These are phyloP conservation scores for Adansonia madagascariensis DNA, from an alignment of 441 rosid genomes.

Conservation along the genomic window DNA sequence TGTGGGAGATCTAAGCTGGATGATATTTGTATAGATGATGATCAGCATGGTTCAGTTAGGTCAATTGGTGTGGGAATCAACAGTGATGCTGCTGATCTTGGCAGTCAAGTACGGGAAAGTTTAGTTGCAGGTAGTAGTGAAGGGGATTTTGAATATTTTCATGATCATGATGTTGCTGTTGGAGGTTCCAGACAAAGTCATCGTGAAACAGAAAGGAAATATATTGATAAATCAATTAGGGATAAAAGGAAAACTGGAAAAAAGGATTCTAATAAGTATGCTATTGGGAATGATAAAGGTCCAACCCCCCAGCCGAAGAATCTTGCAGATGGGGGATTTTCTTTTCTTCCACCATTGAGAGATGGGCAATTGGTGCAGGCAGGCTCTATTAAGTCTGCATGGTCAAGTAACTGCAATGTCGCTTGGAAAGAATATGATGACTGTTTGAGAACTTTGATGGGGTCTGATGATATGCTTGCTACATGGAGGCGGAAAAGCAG, in stretches of 20 bases:
- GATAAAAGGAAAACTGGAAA: conserved; percentile 53
- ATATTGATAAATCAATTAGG: conserved; percentile 42
- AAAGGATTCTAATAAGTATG: conserved; percentile 47
- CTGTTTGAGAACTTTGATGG: conserved; percentile 52
- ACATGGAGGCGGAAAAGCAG: conserved; percentile 80
- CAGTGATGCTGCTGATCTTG: conserved; percentile 87
- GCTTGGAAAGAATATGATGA: conserved; percentile 54
- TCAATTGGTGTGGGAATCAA: conserved; percentile 95
- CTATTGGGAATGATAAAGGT: conserved; percentile 54
- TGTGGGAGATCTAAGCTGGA: conserved; percentile 54
- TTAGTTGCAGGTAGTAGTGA: conserved; percentile 86
- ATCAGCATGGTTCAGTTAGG: conserved; percentile 89
- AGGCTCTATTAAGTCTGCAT: conserved; percentile 58
- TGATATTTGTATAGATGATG: conserved; percentile 72
- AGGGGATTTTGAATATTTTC: conserved; percentile 76
- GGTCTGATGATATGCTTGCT: conserved; percentile 64
- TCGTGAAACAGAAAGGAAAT: conserved; percentile 56
- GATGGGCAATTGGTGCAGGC: conserved; percentile 58
- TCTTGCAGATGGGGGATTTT: conserved; percentile 64
- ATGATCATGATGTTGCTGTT: conserved; percentile 52
- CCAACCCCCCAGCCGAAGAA: conserved; percentile 45
- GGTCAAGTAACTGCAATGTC: conserved; percentile 58
- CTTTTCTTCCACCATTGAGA: conserved; percentile 70
- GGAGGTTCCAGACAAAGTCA: conserved; percentile 53
- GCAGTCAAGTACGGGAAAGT: conserved; percentile 87